phyloP scores from a whole-genome alignment of 345 rosid species.

The Isatis tinctoria region DNA sequence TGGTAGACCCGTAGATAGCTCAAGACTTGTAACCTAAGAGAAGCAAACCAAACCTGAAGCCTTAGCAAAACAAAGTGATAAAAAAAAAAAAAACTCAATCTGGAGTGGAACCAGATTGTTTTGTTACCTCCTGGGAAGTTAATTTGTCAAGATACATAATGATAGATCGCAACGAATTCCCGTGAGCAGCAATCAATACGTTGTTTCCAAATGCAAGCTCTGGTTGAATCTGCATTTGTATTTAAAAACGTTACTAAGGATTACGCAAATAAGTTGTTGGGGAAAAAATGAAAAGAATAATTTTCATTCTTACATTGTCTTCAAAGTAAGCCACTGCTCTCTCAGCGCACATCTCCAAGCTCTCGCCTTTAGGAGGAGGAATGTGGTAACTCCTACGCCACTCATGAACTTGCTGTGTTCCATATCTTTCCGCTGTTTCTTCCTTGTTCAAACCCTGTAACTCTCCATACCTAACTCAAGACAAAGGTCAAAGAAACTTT shows the following conservation, averaged over 20 bases:
- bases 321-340: constrained; percentile 62
- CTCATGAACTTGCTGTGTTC: constrained; percentile 87
- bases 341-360: constrained; percentile 97
- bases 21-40: constrained; percentile 61
- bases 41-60: background rate
- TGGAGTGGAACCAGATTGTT: background rate
- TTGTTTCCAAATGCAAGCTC: constrained; percentile 83
- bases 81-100: background rate
- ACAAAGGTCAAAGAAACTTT: background rate
- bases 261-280: background rate
- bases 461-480: constrained; percentile 78
- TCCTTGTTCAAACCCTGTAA: constrained; percentile 93
- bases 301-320: constrained; percentile 33
- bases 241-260: background rate
- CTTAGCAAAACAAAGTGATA: background rate
- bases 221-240: constrained; percentile 65
- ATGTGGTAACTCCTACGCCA: constrained; percentile 97
- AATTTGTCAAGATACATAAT: constrained; percentile 96
- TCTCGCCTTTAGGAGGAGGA: constrained; percentile 97
- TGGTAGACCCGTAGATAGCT: constrained; percentile 89
- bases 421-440: constrained; percentile 92
- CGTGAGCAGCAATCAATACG: constrained; percentile 94
- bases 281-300: background rate
- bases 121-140: constrained; percentile 76
- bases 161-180: constrained; percentile 90